These are phyloP conservation scores for Triticum timopheevii DNA, from an alignment of 176 grass and related monocot species.

Conservation along the genomic window DNA sequence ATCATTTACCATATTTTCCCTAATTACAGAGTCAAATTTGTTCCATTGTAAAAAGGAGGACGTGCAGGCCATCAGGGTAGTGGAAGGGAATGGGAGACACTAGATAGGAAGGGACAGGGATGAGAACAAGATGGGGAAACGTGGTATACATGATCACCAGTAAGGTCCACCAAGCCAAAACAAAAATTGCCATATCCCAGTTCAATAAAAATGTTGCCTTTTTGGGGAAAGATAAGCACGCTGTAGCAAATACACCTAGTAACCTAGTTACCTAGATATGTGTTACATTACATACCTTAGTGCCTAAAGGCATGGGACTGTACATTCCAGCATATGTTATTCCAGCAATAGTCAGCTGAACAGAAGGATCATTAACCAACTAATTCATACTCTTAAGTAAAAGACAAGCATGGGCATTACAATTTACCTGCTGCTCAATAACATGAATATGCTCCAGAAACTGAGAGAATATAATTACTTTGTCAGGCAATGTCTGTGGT, in stretches of 20 bases:
- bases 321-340: slow-evolving; percentile 90
- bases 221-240: background rate
- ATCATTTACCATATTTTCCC: background rate
- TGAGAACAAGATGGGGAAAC: background rate
- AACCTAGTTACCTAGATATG: background rate
- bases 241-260: background rate
- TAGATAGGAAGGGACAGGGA: background rate
- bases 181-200: background rate
- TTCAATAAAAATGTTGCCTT: background rate
- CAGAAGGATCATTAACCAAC: slow-evolving; percentile 27
- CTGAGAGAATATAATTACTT: slow-evolving; percentile 98
- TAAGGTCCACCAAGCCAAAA: background rate
- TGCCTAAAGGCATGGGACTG: slow-evolving; percentile 84
- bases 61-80: background rate
- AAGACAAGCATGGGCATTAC: background rate
- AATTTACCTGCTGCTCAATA: slow-evolving; percentile 86
- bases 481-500: slow-evolving; percentile 46
- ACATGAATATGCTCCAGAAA: slow-evolving; percentile 98
- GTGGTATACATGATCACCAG: background rate
- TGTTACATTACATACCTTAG: slow-evolving; percentile 52
- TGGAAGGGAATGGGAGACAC: background rate
- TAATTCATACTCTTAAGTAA: slow-evolving; percentile 4
- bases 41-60: background rate
- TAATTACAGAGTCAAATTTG: background rate
- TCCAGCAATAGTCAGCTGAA: slow-evolving; percentile 77